These are phyloP conservation scores for Penicillium flavigenum DNA, from an alignment of 495 filamentous ascomycete genomes.

Conservation along the genomic window DNA sequence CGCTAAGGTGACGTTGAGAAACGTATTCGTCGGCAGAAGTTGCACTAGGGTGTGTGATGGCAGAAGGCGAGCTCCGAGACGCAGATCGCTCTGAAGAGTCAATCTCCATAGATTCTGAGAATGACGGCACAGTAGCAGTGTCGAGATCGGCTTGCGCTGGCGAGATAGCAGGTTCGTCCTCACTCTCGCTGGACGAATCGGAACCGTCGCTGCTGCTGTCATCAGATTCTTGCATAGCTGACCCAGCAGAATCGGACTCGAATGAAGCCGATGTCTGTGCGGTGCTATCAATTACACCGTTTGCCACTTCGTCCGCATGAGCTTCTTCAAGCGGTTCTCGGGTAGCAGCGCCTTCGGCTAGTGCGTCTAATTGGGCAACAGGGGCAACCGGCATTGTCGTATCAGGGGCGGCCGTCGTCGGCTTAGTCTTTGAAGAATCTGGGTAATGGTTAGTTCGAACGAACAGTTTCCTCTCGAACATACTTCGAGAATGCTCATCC, in stretches of 20 bases:
- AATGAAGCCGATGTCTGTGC: slow-evolving; percentile 16
- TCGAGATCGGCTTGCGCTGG: not conserved
- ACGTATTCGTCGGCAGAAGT: slow-evolving; percentile 15
- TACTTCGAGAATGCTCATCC: not conserved
- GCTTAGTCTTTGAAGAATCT: not conserved
- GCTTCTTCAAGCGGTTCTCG: not conserved
- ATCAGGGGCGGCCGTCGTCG: not conserved
- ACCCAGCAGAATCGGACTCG: slow-evolving; percentile 35
- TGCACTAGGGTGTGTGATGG: not conserved
- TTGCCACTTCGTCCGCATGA: slow-evolving; percentile 1
- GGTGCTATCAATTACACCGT: slow-evolving; percentile 5
- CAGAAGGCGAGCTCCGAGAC: not conserved
- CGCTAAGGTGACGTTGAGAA: slow-evolving; percentile 2
- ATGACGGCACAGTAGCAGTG: not conserved
- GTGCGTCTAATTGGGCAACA: not conserved
- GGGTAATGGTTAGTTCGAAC: not conserved
- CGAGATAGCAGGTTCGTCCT: slow-evolving; percentile 14
- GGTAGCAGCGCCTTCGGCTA: not conserved
- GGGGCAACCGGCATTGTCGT: not conserved
- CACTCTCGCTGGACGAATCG: slow-evolving; percentile 21
- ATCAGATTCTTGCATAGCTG: slow-evolving; percentile 45
- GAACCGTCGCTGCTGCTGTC: slow-evolving; percentile 26
- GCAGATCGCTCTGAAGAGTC: not conserved
- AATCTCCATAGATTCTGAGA: slow-evolving; percentile 1
- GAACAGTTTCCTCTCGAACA: not conserved